phyloP scores from a whole-genome alignment of 805 yeast genomes.

The Saccharomycopsis olivae region DNA sequence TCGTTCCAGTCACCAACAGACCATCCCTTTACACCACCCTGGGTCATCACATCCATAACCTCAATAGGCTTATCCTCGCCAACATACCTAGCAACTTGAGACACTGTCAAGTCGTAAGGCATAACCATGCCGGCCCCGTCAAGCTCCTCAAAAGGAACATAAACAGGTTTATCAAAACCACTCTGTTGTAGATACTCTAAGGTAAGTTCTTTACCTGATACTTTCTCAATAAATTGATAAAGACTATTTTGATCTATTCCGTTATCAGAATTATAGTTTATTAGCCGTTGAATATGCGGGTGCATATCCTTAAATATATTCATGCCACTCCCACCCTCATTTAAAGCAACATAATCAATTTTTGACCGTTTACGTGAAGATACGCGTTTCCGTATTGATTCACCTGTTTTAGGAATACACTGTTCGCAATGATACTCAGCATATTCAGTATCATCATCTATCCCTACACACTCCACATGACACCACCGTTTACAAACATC shows the following conservation, averaged over 20 bases:
- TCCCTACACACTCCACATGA: conserved; percentile 39
- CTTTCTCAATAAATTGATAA: conserved; percentile 9
- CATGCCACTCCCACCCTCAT: conserved; percentile 52
- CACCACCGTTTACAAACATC: conserved; percentile 44
- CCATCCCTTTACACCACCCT: conserved; percentile 55
- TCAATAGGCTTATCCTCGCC: conserved; percentile 60
- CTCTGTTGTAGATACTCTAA: conserved; percentile 27
- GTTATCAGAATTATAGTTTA: conserved; percentile 2
- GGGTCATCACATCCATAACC: conserved; percentile 85
- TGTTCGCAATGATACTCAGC: conserved; percentile 43
- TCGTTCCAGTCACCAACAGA: conserved; percentile 61
- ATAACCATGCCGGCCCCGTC: conserved; percentile 33
- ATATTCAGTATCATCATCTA: conserved; percentile 32
- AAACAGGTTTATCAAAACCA: conserved; percentile 34
- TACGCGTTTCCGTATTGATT: conserved; percentile 28
- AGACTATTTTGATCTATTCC: neutral
- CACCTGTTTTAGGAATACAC: conserved; percentile 28
- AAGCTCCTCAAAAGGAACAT: conserved; percentile 27
- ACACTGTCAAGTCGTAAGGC: conserved; percentile 48
- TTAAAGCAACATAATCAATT: conserved; percentile 70
- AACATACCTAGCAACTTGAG: conserved; percentile 42
- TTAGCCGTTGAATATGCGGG: conserved; percentile 35
- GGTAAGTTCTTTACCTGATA: conserved; percentile 28
- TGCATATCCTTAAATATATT: conserved; percentile 44
- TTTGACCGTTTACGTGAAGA: conserved; percentile 44